Conservation (phyloP, 768 basidiomycete genomes). For the Clitopilus hobsonii region DNA sequence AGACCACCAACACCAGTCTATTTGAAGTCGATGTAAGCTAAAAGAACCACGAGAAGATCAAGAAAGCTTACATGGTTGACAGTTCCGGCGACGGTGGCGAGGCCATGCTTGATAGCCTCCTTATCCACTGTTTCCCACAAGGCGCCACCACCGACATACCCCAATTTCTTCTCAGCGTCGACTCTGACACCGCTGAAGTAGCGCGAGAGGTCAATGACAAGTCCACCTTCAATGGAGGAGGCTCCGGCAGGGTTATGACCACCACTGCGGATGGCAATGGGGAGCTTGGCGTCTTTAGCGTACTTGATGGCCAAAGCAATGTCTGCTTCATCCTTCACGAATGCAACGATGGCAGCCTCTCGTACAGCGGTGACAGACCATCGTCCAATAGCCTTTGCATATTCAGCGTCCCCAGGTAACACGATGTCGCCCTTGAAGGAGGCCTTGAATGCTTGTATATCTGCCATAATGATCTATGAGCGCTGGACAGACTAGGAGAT, state of each 20-base stretch:
- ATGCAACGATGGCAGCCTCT: constrained; percentile 37
- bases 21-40: neutral
- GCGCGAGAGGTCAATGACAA: constrained; percentile 46
- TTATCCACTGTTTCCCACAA: constrained; percentile 43
- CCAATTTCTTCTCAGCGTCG: constrained; percentile 32
- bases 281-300: constrained; percentile 27
- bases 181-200: constrained; percentile 33
- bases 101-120: constrained; percentile 35
- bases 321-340: constrained; percentile 36
- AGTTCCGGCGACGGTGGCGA: constrained; percentile 43
- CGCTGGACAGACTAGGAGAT: too few species aligned
- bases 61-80: constrained; percentile 18
- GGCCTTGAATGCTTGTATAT: too few species aligned
- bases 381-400: constrained; percentile 33
- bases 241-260: constrained; percentile 41
- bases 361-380: constrained; percentile 39
- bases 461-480: too few species aligned
- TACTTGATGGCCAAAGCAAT: constrained; percentile 30
- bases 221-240: constrained; percentile 39
- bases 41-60: neutral
- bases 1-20: constrained; percentile 20
- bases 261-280: constrained; percentile 43
- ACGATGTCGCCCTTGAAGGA: constrained; percentile 41
- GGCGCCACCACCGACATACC: constrained; percentile 42
- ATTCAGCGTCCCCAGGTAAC: constrained; percentile 28